phyloP scores from a whole-genome alignment of 148 eudicot species.

The Chenopodium berlandieri region DNA sequence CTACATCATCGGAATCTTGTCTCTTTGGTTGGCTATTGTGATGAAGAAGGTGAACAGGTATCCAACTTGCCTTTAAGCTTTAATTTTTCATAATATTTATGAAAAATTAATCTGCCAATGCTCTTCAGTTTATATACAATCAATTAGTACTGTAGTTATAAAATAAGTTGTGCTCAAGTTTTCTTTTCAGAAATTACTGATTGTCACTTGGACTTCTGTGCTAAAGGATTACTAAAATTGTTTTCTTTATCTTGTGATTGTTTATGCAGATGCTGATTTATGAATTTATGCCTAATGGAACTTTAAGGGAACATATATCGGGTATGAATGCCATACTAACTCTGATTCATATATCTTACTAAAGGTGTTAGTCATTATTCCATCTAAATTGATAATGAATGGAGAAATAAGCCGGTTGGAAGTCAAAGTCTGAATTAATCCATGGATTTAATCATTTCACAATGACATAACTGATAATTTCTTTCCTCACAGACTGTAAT shows the following conservation, averaged over 20 bases:
- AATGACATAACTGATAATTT: background rate
- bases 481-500: background rate
- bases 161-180: too few species aligned
- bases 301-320: conserved; percentile 67
- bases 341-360: background rate
- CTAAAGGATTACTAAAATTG: background rate
- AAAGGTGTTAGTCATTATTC: background rate
- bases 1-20: conserved; percentile 76
- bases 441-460: background rate
- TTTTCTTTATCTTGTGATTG: background rate
- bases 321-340: conserved; percentile 39
- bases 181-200: background rate
- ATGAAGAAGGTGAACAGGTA: conserved; percentile 88
- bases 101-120: background rate
- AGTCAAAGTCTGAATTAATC: background rate
- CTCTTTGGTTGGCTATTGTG: conserved; percentile 68
- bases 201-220: background rate
- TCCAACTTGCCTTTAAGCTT: background rate
- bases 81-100: too few species aligned
- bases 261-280: conserved; percentile 78
- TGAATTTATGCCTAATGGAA: conserved; percentile 83
- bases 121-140: background rate
- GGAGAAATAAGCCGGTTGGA: background rate
- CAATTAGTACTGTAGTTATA: background rate
- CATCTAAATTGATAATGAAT: background rate